A percentile compares a stretch with the other conserved stretches of the same genome.
Evolutionary conservation across 2,329 filamentous ascomycete species (phyloP).

Genomic region (Botrytis cinerea): DNA sequence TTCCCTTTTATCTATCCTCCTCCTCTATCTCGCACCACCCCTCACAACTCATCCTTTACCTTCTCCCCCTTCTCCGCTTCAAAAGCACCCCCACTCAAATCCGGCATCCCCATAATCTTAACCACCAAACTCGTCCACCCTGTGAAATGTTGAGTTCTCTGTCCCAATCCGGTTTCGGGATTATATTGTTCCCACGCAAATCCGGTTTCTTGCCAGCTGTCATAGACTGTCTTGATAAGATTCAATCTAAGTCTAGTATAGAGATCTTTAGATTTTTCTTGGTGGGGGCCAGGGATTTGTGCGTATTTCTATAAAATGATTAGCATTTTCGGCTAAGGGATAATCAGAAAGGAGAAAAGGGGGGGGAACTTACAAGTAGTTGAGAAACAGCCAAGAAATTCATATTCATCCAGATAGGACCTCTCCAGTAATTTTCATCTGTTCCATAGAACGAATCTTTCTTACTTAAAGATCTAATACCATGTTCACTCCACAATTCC

Average conservation of each 20-base stretch:
- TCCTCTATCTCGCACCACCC: not conserved
- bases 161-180: constrained; percentile 87
- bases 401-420: constrained; percentile 93
- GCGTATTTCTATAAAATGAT: constrained; percentile 54
- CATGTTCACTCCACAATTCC: constrained; percentile 86
- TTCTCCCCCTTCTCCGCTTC: constrained; percentile 2
- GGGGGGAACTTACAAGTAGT: constrained; percentile 65
- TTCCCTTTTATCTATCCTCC: not conserved
- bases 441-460: constrained; percentile 82
- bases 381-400: constrained; percentile 85
- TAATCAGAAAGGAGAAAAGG: not conserved
- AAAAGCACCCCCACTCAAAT: constrained; percentile 45
- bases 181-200: constrained; percentile 99
- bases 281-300: constrained; percentile 64
- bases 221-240: constrained; percentile 84
- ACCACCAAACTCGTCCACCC: constrained; percentile 99
- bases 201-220: constrained; percentile 84
- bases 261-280: constrained; percentile 66
- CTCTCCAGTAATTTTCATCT: constrained; percentile 95
- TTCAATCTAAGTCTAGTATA: constrained; percentile 80
- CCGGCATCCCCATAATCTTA: constrained; percentile 95
- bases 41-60: not conserved
- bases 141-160: constrained; percentile 96
- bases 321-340: not conserved
- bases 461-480: constrained; percentile 87